phyloP scores from a whole-genome alignment of 352 stramenopile genomes.

The Phytopythium mirpurense region DNA sequence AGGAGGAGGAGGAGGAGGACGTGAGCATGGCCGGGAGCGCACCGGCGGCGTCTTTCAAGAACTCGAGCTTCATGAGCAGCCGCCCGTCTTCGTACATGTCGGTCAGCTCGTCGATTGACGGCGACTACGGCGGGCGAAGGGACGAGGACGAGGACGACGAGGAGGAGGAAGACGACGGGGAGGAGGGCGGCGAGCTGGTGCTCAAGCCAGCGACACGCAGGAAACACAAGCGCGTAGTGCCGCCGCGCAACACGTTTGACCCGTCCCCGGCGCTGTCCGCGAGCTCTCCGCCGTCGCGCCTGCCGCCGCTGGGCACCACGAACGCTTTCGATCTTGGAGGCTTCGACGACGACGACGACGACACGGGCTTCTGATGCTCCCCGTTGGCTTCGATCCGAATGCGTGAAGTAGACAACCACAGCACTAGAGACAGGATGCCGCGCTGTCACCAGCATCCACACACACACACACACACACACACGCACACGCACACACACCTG shows the following conservation, averaged over 20 bases:
- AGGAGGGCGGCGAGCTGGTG: conserved; percentile 9
- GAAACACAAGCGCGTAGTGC: conserved; percentile 15
- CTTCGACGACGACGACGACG: conserved; percentile 61
- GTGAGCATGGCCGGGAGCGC: conserved; percentile 59
- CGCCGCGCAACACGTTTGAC: conserved; percentile 47
- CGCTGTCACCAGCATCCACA: neutral
- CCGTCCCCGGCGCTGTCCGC: conserved; percentile 62
- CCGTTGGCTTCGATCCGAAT: neutral
- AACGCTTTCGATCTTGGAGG: conserved; percentile 55
- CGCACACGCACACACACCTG: too few species aligned
- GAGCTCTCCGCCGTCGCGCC: conserved; percentile 58
- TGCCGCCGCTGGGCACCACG: conserved; percentile 45
- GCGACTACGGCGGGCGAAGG: conserved; percentile 17
- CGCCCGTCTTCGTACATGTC: conserved; percentile 52
- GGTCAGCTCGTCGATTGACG: conserved; percentile 43
- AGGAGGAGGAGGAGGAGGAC: conserved; percentile 36
- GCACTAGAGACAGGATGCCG: neutral
- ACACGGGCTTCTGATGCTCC: conserved; percentile 38
- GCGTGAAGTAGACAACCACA: conserved; percentile 5
- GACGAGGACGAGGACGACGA: conserved; percentile 25
- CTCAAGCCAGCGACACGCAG: conserved; percentile 2
- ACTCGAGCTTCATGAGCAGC: conserved; percentile 49
- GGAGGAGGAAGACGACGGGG: conserved; percentile 7
- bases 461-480: too few species aligned
- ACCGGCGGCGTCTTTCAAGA: conserved; percentile 33